Base-by-base conservation (phyloP, 2,329 filamentous ascomycete genomes). In the Fusarium devonianum region DNA sequence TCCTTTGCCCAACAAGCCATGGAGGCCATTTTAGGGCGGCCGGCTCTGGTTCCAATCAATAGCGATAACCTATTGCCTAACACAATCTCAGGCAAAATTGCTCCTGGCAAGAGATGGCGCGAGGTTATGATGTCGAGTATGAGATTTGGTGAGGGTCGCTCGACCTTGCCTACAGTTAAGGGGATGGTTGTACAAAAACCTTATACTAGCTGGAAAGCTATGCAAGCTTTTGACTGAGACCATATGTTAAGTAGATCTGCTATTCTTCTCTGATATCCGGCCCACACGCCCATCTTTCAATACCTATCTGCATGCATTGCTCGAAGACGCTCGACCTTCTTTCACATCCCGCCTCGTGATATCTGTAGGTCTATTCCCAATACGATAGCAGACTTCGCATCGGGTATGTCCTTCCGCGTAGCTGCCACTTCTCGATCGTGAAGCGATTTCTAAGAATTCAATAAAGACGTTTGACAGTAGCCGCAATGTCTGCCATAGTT, bases 1-100 rank as follows among this genome's bases (percentile, higher is more conserved):
- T 58, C 50, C 4, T 84, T 84, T 61, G 80, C 83, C 6, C 82
- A 79, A 74, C 79, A 83, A 67, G 81, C 75, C 2, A 79, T 85
- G 74, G 81, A 84, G 60, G 78, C 80, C 5, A 64, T 84, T n/a
- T 73, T 82, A 1, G 80, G 78, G 6, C 73, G 81, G 7, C 74
- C 73, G n/a, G 79, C 82, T 34, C 77, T 76, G 2, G 77, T 83
- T 6, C 80, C 79, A 3, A 60, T 63, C 44, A 71, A 75, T 11
- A 79, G 81, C 4, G 79, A 83, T 68, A 81, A 78, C 16, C 69
- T 76, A 18, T 66, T 69, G 52, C 71, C 75, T 38, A 79, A 78
- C 60, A 41, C 38, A 17, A 74, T 83, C 2, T 71, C 82, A 7
- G 80, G 80, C 5, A 82, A 82, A 57, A 72, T 83, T 11, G 72